Evolutionary conservation across 305 asterid genomes (phyloP).

Genomic region (Petunia hybrid): DNA sequence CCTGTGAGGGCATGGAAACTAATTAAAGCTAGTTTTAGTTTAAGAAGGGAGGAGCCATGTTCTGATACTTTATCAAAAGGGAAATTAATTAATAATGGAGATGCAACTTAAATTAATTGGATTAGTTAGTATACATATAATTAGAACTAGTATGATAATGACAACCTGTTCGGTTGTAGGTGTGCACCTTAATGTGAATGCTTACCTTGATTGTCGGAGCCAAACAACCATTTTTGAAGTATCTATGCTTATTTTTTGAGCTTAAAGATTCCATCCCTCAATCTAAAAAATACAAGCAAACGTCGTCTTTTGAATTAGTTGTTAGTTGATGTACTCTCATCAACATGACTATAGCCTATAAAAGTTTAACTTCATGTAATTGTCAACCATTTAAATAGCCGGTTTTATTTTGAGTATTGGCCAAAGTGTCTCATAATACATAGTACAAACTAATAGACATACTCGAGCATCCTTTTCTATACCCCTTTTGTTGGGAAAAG

Average conservation of each 20-base stretch:
- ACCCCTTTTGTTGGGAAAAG: not conserved
- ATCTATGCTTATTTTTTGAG: not conserved
- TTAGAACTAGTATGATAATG: slow-evolving; percentile 32
- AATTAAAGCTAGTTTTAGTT: slow-evolving; percentile 11
- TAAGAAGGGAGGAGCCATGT: slow-evolving; percentile 44
- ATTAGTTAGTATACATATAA: not conserved
- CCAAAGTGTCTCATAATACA: not conserved
- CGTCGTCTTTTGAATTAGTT: not conserved
- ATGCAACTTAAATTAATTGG: slow-evolving; percentile 12
- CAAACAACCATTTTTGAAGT: slow-evolving; percentile 48
- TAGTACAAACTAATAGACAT: not conserved
- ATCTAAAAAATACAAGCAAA: not conserved
- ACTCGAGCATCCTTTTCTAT: not conserved
- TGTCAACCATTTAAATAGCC: not conserved
- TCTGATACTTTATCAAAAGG: slow-evolving; percentile 42
- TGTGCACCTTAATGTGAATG: slow-evolving; percentile 48
- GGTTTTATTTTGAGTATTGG: not conserved
- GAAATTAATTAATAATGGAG: not conserved
- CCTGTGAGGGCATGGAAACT: slow-evolving; percentile 39
- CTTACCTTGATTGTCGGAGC: slow-evolving; percentile 62
- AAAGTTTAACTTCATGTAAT: not conserved
- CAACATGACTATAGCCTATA: too few species aligned
- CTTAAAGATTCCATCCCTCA: not conserved
- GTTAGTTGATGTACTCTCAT: not conserved
- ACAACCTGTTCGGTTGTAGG: slow-evolving; percentile 61